These are phyloP conservation scores for Malassezia vespertilionis DNA, from an alignment of 1,284 basidiomycete species.

Conservation along the genomic window DNA sequence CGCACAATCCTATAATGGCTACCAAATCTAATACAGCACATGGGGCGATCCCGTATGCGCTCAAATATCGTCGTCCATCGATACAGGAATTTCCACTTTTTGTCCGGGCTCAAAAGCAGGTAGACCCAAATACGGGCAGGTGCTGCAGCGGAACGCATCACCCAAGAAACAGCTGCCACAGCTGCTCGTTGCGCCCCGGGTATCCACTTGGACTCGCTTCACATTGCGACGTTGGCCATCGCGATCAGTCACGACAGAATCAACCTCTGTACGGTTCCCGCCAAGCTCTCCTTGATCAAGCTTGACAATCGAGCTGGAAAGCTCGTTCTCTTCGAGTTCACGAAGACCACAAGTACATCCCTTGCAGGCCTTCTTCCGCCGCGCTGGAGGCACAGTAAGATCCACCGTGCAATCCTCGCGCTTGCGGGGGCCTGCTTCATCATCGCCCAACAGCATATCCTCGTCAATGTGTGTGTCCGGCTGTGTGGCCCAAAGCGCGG, in stretches of 20 bases:
- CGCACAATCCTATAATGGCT: too few relatives aligned
- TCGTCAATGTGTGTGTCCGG: constrained; percentile 31
- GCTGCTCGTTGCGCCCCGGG: constrained; percentile 60
- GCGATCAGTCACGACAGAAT: constrained; percentile 35
- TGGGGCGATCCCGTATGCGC: too few relatives aligned
- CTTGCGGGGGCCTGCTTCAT: constrained; percentile 24
- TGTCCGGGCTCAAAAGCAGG: constrained; percentile 97
- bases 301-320: constrained; percentile 25
- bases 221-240: constrained; percentile 39
- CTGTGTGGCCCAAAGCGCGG: constrained; percentile 36
- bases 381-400: constrained; percentile 22
- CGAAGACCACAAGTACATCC: constrained; percentile 45
- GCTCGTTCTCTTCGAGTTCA: constrained; percentile 42
- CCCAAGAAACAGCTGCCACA: constrained; percentile 97
- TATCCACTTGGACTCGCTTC: constrained; percentile 45
- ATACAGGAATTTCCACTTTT: constrained; percentile 62
- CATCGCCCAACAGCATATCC: constrained; percentile 28
- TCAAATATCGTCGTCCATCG: constrained; percentile 43
- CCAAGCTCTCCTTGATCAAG: constrained; percentile 30
- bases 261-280: constrained; percentile 28
- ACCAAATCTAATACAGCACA: too few relatives aligned
- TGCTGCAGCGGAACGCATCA: constrained; percentile 89
- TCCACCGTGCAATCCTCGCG: constrained; percentile 43
- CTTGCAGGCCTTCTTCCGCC: constrained; percentile 43
- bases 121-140: constrained; percentile 88